Base-by-base conservation (phyloP, 257 asterid genomes). In the Anisodus tanguticus region DNA sequence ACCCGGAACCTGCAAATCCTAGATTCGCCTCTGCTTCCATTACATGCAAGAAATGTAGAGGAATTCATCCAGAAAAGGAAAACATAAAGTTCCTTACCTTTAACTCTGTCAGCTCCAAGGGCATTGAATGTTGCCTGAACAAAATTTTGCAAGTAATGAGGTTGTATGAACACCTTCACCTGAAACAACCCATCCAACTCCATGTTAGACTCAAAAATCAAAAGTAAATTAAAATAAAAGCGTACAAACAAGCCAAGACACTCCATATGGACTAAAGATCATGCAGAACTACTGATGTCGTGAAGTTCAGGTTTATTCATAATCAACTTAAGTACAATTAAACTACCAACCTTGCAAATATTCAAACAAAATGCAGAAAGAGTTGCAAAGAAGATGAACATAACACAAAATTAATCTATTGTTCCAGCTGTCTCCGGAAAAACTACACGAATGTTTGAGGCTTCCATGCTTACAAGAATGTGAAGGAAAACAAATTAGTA, bases 151-250 rank as follows among this genome's bases (percentile, higher is more conserved):
- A 95, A 90, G 90, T 95, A 95, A 86, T 93, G 92, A 72, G 95
- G 94, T 88, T 94, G 97, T 90, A 69, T 86, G 83, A 95, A 95
- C 58, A 95, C 98, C 90, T 93, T 95, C 85, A 95, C 99, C 97
- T 95, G 95, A 85, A 85, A 67, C 88, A 88, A 37, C 31, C 53
- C 83, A 85, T 84, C 76, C 58, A 87, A 54, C 8, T 17, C 49
- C 58, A 82, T 66, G 83, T 85, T 88, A 86, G 85, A 85, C 74
- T 80, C 3, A 41, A 71, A 86, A 41, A 37, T 53, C 8, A 39
- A 59, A 79, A 82, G 55, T 43, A 79, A 83, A 45, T 53, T 69
- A 68, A 55, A 37, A 57, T 11, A 35, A 76, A 26, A 58, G 67
- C 51, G 19, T n/a, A 35, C 59, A 62, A 82, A 53, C 80, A 15